phyloP scores from a whole-genome alignment of 1,284 basidiomycete species.

The Leccinum huronense region DNA sequence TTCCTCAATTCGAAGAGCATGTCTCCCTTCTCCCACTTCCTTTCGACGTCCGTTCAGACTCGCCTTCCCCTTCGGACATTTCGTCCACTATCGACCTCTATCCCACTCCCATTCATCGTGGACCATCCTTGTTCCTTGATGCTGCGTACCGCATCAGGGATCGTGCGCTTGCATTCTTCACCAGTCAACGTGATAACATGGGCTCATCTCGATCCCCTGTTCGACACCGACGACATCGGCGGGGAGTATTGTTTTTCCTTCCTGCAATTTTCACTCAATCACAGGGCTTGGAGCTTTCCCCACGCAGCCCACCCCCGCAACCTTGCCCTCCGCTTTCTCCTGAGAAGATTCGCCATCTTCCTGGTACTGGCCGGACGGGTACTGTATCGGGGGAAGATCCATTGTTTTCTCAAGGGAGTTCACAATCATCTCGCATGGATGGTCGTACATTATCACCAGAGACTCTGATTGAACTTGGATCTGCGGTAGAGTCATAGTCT shows the following conservation, averaged over 20 bases:
- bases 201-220: constrained; percentile 43
- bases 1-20: constrained; percentile 50
- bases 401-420: constrained; percentile 33
- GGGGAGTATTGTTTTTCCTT: constrained; percentile 75
- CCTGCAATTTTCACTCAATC: constrained; percentile 71
- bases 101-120: constrained; percentile 39
- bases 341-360: constrained; percentile 37
- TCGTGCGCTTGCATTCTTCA: constrained; percentile 48
- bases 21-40: constrained; percentile 64
- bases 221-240: constrained; percentile 47
- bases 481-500: constrained; percentile 25
- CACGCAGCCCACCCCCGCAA: constrained; percentile 36
- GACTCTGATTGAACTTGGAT: constrained; percentile 34
- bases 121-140: constrained; percentile 45
- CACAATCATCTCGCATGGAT: constrained; percentile 34
- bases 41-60: constrained; percentile 55
- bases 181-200: constrained; percentile 39
- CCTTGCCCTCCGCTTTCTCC: constrained; percentile 32
- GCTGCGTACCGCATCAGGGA: constrained; percentile 55
- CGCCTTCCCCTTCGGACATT: constrained; percentile 51
- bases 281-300: constrained; percentile 46
- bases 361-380: constrained; percentile 27
- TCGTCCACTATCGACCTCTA: constrained; percentile 42
- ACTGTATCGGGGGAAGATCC: constrained; percentile 26
- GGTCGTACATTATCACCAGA: constrained; percentile 32